Conservation (phyloP, 176 grass and related monocot genomes). For the Raddia distichophylla region DNA sequence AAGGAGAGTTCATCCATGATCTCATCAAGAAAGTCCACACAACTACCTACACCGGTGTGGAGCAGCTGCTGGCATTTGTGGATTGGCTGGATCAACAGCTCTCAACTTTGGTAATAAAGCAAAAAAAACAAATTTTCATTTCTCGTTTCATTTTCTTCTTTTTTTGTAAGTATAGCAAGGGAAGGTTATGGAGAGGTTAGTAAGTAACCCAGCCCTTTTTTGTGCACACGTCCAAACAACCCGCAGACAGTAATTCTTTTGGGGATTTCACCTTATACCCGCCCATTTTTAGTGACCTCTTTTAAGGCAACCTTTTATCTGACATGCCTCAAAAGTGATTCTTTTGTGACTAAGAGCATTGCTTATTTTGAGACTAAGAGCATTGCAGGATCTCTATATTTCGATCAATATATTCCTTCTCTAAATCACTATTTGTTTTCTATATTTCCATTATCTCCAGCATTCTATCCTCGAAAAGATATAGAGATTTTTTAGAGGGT, state of each 20-base stretch:
- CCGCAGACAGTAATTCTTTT: not conserved
- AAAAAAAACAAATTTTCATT: conserved; percentile 1
- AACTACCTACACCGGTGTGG: conserved; percentile 53
- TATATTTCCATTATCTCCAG: too few relatives aligned
- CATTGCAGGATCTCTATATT: too few relatives aligned
- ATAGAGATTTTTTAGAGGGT: too few relatives aligned
- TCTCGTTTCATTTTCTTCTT: not conserved
- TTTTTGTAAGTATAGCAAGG: not conserved
- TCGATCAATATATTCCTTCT: too few relatives aligned
- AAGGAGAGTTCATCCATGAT: conserved; percentile 73
- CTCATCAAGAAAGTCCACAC: conserved; percentile 72
- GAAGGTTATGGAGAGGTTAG: not conserved
- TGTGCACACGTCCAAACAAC: not conserved
- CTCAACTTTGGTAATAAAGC: conserved; percentile 50
- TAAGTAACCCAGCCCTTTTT: not conserved
- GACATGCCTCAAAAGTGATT: too few relatives aligned
- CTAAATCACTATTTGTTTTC: too few relatives aligned
- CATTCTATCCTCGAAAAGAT: too few relatives aligned
- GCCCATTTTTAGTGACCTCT: too few relatives aligned
- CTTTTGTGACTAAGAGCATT: too few relatives aligned
- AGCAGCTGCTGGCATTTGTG: conserved; percentile 60
- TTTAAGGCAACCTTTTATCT: too few relatives aligned
- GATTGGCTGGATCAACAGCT: conserved; percentile 65
- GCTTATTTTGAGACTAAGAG: too few relatives aligned
- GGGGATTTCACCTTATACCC: too few relatives aligned